Evolutionary conservation across 768 basidiomycete species (phyloP), one percentile per base, ranked within the genome.

Genomic region (Psilocybe azurescens): DNA sequence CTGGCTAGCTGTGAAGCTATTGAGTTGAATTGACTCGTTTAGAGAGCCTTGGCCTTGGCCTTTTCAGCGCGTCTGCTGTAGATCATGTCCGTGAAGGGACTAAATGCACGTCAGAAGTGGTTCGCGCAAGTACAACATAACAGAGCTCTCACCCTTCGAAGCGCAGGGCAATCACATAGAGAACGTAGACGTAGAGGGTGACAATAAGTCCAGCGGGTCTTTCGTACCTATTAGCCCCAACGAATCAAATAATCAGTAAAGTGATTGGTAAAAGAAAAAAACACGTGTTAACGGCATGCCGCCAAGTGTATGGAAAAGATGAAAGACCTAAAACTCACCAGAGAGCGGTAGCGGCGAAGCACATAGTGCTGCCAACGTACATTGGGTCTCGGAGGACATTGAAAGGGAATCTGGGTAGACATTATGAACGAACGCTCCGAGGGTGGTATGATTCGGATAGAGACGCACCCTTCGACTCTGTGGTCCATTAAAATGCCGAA

Each of bases 301-400:
- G 41, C 20, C 9, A 49, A 52, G 41, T 11, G 8, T 33, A 50
- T 28, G 38, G 6, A 58, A 24, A n/a, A 24, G 24, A 18, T 20
- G 2, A 30, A 38, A 11, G 2, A 44, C 8, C 32, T 1, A 7
- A 24, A 30, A 1, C 89, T 69, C 61, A 95, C 95, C 94, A 97
- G 36, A 99, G 80, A 0, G 97, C 91, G 1, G 86, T 88, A 20
- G 89, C 96, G 39, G 86, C 77, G 77, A 98, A 98, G 73, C 89
- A 93, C 79, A 99, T 78, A 5, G 95, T 95, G 70, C 91, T 94
- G 7, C 97, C 97, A 50, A 95, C 91, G 72, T 99, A 99, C 97
- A 99, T 99, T 0, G 97, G 97, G 74, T 97, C 90, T 18, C 86
- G 82, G 46, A 96, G 81, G 51, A 97, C 84, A 72, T 97, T 97